Evolutionary conservation across 108 stramenopile genomes (phyloP), one percentile per base, ranked within the genome.

Genomic region (Conticribra guillardii): DNA sequence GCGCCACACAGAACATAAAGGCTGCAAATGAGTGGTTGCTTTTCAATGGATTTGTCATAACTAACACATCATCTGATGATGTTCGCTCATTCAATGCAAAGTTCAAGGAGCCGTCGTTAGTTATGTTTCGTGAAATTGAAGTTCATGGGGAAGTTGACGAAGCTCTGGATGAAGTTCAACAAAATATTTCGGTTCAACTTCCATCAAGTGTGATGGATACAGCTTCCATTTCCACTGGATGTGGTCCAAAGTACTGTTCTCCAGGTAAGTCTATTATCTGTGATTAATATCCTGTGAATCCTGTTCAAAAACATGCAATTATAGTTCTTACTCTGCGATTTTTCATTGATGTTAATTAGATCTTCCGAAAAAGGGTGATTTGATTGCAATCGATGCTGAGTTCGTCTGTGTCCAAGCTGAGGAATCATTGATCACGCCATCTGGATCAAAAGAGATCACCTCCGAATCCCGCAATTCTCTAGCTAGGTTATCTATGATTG

Each of bases 341-440:
- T 29, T 30, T 52, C 14, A 31, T 48, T 4, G 37, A 18, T 7
- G n/a, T 44, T 37, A 56, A 29, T 29, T 49, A 68, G 54, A 61
- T 21, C 56, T 94, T 49, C 81, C 86, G 19, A 57, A 62, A 0
- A 74, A 82, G 67, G 93, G 93, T 22, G 87, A 87, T 21, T 64
- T 92, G 28, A 59, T 96, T 17, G 93, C 96, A 22, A 91, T 96
- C 53, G 96, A 96, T 79, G 89, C 89, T 31, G 97, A 98, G 79
- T 95, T 92, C 74, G 91, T 92, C 5, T 87, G 81, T 24, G 88
- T 95, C 21, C 88, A 92, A 74, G 88, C 89, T 53, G 90, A 98
- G 73, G 81, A 93, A 65, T 85, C 90, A 5, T 57, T 69, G 7
- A 51, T 96, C 2, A 82, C 84, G 29, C 84, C 83, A 18, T 76